Evolutionary conservation across 345 rosid genomes (phyloP).

Genomic region (Leavenworthia alabamica): DNA sequence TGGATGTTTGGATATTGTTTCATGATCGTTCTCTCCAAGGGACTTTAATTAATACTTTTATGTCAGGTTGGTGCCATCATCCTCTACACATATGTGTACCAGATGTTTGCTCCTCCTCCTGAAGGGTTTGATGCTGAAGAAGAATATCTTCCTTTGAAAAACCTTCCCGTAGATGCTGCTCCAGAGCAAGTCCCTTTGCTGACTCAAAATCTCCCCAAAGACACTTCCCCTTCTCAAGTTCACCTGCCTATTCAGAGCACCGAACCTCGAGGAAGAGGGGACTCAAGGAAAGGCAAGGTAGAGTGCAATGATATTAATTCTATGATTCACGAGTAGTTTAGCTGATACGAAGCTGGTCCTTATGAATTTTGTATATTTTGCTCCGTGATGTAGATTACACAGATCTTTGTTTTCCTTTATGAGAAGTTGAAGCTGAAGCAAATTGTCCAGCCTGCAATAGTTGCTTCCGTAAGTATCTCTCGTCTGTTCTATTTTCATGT

Average conservation of each 20-base stretch:
- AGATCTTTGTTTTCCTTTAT: conserved; percentile 45
- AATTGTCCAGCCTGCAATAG: conserved; percentile 84
- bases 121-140: conserved; percentile 77
- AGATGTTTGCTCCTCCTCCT: conserved; percentile 90
- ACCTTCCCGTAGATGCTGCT: conserved; percentile 36
- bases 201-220: conserved; percentile 36
- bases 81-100: conserved; percentile 87
- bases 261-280: conserved; percentile 29
- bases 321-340: background rate
- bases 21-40: background rate
- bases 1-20: conserved; percentile 1
- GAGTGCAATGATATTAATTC: conserved; percentile 4
- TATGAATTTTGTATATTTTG: conserved; percentile 3
- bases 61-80: conserved; percentile 95
- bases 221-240: conserved; percentile 40
- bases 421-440: conserved; percentile 94
- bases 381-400: conserved; percentile 47
- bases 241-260: conserved; percentile 43
- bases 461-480: conserved; percentile 78
- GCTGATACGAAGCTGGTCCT: conserved; percentile 4
- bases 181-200: conserved; percentile 71
- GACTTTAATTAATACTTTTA: conserved; percentile 8
- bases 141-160: conserved; percentile 48
- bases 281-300: conserved; percentile 55
- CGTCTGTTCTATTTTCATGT: background rate